These are phyloP conservation scores for Fraxinus floribunda DNA, from an alignment of 305 asterid genomes.

Conservation along the genomic window DNA sequence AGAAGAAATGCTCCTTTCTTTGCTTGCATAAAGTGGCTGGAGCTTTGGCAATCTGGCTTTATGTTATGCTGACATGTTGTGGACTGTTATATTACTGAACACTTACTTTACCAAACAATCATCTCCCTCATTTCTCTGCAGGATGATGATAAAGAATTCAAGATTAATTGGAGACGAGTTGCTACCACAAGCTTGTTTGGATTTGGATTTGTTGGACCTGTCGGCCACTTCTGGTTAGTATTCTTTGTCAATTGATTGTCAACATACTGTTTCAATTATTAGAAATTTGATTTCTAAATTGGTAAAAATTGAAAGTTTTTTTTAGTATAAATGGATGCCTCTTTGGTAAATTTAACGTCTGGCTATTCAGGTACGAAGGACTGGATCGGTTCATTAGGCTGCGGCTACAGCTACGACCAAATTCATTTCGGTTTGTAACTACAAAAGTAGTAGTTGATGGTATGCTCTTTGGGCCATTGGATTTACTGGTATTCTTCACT, in stretches of 20 bases:
- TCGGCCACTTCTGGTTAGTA: constrained; percentile 92
- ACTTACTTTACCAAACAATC: neutral
- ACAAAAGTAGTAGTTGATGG: constrained; percentile 82
- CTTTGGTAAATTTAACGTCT: constrained; percentile 6
- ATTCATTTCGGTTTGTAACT: constrained; percentile 72
- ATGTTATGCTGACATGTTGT: constrained; percentile 4
- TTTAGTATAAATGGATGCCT: neutral
- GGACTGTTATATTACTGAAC: neutral
- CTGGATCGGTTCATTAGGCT: constrained; percentile 65
- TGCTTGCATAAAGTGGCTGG: neutral
- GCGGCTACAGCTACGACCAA: constrained; percentile 60
- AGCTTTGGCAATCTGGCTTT: neutral
- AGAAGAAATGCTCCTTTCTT: neutral
- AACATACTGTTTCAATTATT: neutral
- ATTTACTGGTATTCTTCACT: constrained; percentile 71
- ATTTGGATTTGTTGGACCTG: constrained; percentile 89
- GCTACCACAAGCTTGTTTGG: constrained; percentile 82
- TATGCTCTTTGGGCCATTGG: constrained; percentile 76
- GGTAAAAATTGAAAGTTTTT: neutral
- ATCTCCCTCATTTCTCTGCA: constrained; percentile 25
- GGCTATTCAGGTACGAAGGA: constrained; percentile 64
- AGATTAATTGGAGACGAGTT: constrained; percentile 87
- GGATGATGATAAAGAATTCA: constrained; percentile 60
- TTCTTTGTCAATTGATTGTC: constrained; percentile 16
- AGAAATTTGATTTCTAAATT: neutral